phyloP scores from a whole-genome alignment of 2,329 filamentous ascomycete genomes.

The Penicillium capsulatum region DNA sequence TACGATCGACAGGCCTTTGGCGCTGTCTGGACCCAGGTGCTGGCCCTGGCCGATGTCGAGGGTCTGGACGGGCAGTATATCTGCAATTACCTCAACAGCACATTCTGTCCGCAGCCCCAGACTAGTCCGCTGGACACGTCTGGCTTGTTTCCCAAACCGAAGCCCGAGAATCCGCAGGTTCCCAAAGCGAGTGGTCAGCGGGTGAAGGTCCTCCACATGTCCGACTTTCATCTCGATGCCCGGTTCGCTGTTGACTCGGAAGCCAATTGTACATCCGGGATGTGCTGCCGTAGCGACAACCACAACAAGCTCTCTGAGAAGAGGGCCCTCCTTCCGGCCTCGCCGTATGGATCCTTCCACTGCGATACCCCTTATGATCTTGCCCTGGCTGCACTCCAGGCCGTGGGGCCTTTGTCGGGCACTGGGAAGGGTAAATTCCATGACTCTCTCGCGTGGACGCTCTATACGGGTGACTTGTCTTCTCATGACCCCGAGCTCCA shows the following conservation, averaged over 20 bases:
- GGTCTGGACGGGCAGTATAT: constrained; percentile 57
- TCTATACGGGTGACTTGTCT: constrained; percentile 57
- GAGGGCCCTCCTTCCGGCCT: constrained; percentile 45
- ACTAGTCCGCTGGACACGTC: constrained; percentile 46
- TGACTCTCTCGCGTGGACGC: constrained; percentile 49
- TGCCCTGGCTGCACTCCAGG: constrained; percentile 53
- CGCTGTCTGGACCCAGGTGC: constrained; percentile 55
- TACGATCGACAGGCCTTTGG: constrained; percentile 50
- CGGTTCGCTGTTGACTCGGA: constrained; percentile 52
- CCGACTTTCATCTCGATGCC: constrained; percentile 55
- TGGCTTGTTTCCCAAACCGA: constrained; percentile 52
- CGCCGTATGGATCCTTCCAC: constrained; percentile 52
- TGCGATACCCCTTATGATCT: constrained; percentile 59
- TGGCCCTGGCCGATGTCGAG: constrained; percentile 51
- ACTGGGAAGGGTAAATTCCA: constrained; percentile 44
- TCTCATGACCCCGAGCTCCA: constrained; percentile 53
- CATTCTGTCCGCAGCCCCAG: constrained; percentile 47
- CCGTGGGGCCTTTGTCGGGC: constrained; percentile 54
- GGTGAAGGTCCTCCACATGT: constrained; percentile 55
- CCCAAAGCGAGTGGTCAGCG: constrained; percentile 51
- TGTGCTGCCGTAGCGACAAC: constrained; percentile 51
- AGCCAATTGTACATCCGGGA: constrained; percentile 49
- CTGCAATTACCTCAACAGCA: constrained; percentile 48
- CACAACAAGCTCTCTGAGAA: constrained; percentile 34
- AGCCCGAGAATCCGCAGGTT: constrained; percentile 43